Base-by-base conservation (phyloP, 768 basidiomycete genomes). In the Trametes meyenii region DNA sequence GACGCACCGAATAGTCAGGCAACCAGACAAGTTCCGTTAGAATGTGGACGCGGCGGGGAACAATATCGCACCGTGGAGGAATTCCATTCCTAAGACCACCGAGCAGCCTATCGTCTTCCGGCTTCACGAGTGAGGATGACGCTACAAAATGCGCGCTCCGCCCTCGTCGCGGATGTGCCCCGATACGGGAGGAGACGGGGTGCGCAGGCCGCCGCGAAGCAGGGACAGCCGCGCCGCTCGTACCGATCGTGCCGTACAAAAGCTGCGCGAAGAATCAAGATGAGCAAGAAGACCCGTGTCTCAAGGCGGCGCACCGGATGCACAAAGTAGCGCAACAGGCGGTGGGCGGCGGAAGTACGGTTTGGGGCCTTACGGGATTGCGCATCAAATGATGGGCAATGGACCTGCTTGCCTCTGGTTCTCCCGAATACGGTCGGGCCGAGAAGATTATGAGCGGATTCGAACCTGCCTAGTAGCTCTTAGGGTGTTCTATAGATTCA, bases 331-430 rank as follows among this genome's bases (percentile, higher is more conserved):
- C 12, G 17, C 40, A 51, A n/a, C 16, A 14, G 13, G 42, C 43
- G 44, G 33, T 11, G 24, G 16, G 40, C 40, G 51, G 39, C 35
- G 21, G 33, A n/a, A 8, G 36, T 19, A 42, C 12, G 51, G 19
- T 10, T 14, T 19, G 21, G 38, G 24, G 24, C 13, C 36, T n/a
- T 16, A 7, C 29, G n/a, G 19, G 17, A 11, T 35, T 51, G 23
- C 39, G 48, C 56, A 58, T 58, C 56, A 58, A 48, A 50, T 48
- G 56, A 49, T 50, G 23, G n/a, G 48, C n/a, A 21, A 57, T 33
- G 38, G 23, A 57, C n/a, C 14, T 43, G 53, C 19, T n/a, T 51
- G 50, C 50, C 29, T 33, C 29, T 8, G 29, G 8, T 33, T 33
- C 29, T 33, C 29, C 29, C 29, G 29, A 33, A 33, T n/a, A 40